Evolutionary conservation across 441 rosid genomes (phyloP), one percentile per base, ranked within the genome.

Genomic region (Brassica hybrid): DNA sequence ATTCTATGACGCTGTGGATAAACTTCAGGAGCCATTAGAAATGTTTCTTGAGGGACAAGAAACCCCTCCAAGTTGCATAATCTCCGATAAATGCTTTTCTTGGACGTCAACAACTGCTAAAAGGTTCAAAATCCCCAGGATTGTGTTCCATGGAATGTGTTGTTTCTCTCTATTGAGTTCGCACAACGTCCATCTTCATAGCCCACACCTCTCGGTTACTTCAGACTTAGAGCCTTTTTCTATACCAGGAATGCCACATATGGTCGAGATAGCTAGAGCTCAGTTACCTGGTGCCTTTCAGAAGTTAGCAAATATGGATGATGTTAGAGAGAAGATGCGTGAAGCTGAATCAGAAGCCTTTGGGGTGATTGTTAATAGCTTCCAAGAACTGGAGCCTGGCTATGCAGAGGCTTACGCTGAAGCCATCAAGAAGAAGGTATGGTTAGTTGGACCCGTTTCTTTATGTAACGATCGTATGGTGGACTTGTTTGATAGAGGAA

Each of bases 381-480:
- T 86, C 77, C 66, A 73, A 6, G 90, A 81, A 19, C 65, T 88
- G 58, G 92, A 85, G 73, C 75, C 83, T 0, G 86, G 86, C 7
- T 88, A 78, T 48, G 73, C 73, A 0, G 81, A 79, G 45, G 80
- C 57, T 3, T 88, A 88, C 73, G 73, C 80, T 50, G 59, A 84
- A 38, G 85, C 88, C 1, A 81, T 85, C 21, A 67, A 66, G 43
- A 82, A 85, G 66, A 85, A 76, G 67, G 86, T 85, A 4, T 86
- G 90, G 92, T 75, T 85, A 72, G 16, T 88, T 27, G 92, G 92
- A 65, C 92, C 92, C 0, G 88, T 88, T 83, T 85, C 86, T 58
- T 68, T 84, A 73, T 84, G 82, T 54, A 86, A 86, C 67, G 70
- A 70, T 4, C 27, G 65, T n/a, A 48, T 61, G 14, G 52, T 32